phyloP scores from a whole-genome alignment of 2,329 filamentous ascomycete species.

The Alternaria solani region DNA sequence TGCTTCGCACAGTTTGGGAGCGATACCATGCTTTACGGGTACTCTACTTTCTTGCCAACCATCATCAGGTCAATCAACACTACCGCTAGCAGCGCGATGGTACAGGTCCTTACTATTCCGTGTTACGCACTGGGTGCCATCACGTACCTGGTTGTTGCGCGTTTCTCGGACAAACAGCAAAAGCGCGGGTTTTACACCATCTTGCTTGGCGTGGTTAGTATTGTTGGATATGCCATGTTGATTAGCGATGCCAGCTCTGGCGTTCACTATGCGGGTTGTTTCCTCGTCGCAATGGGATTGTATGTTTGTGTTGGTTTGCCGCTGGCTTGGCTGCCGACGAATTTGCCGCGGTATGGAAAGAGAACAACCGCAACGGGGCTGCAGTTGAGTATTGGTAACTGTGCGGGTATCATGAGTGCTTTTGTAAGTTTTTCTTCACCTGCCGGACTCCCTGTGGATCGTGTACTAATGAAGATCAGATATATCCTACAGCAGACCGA shows the following conservation, averaged over 20 bases:
- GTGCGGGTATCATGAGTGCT: constrained; percentile 75
- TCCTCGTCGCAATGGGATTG: constrained; percentile 76
- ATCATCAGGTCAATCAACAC: constrained; percentile 75
- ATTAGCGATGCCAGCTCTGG: constrained; percentile 67
- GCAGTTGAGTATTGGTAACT: constrained; percentile 75
- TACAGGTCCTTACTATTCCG: constrained; percentile 80
- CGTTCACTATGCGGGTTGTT: constrained; percentile 78
- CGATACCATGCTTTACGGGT: constrained; percentile 81
- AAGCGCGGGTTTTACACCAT: constrained; percentile 71
- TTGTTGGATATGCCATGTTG: constrained; percentile 74
- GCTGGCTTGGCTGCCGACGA: constrained; percentile 69
- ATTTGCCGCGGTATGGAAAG: constrained; percentile 78
- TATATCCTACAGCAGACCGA: constrained; percentile 56
- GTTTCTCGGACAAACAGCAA: constrained; percentile 72
- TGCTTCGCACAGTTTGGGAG: constrained; percentile 74
- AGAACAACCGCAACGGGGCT: constrained; percentile 75
- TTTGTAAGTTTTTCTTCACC: constrained; percentile 61
- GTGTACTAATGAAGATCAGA: constrained; percentile 34
- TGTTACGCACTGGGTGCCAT: constrained; percentile 78
- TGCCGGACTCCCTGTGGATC: not conserved
- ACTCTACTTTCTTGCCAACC: constrained; percentile 78
- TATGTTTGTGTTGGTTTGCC: constrained; percentile 68
- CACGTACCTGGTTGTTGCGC: constrained; percentile 71
- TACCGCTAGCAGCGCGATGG: constrained; percentile 67
- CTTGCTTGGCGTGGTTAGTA: constrained; percentile 67